Evolutionary conservation across 306 rosid species (phyloP), one percentile per base, ranked within the genome.

Genomic region (Pterocarpus macrocarpus): DNA sequence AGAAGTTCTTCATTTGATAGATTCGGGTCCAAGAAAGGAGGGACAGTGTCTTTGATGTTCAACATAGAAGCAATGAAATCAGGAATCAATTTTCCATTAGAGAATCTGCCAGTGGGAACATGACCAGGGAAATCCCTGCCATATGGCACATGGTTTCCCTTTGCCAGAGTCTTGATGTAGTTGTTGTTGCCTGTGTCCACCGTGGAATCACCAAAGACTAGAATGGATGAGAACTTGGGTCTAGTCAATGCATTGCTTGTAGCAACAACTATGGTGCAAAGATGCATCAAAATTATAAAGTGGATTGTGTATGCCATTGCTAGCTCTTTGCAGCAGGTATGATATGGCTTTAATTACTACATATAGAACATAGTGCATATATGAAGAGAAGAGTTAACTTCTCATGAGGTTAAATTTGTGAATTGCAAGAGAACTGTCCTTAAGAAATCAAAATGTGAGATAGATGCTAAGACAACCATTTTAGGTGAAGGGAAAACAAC

Each of bases 151-250:
- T 88, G 86, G 59, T 94, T 87, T 49, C 64, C 93, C 79, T 80
- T 89, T 3, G 64, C 55, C 34, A 62, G 9, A 2, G 94, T 90
- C 2, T 8, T 35, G 5, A 90, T 69, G 86, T 84, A 87, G 78
- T 90, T 91, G 84, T 93, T 93, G 43, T 91, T 90, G 6, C 94
- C 97, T 2, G 91, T 52, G 39, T 90, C 98, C 5, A 87, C 89
- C 0, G 92, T 82, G 1, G 95, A 94, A 83, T 91, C 95, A 0
- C 98, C 98, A 14, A 93, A 90, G 5, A 87, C 73, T 17, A 89
- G 80, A 84, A 94, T 79, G 50, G 92, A 82, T 3, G 90, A 84
- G 78, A 90, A 89, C 0, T 82, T 88, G 35, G 75, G 73, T 73
- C 6, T 77, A 16, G 1, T 16, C 8, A 79, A 16, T 55, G 77